A percentile compares a stretch with the other conserved stretches of the same genome.
Conservation (phyloP, 2,329 filamentous ascomycete genomes). For the Salinomyces thailandicus region DNA sequence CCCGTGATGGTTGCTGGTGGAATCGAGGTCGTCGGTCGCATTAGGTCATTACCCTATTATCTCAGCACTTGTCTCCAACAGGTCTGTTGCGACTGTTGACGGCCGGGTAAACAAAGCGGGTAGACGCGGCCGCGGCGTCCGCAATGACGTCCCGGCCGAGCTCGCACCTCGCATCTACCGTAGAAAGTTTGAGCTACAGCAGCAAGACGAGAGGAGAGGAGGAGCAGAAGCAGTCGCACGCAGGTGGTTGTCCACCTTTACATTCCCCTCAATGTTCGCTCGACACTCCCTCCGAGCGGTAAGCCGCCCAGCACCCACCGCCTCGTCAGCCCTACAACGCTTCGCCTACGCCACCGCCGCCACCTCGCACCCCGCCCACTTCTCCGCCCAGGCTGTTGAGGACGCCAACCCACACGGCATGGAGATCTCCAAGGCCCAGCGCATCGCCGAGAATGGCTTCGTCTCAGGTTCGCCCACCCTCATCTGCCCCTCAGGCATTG, state of each 20-base stretch:
- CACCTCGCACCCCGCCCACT: conserved; percentile 4
- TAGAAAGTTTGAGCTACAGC: neutral
- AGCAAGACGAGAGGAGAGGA: neutral
- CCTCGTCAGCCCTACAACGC: conserved; percentile 4
- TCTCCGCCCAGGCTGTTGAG: conserved; percentile 16
- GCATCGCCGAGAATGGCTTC: conserved; percentile 61
- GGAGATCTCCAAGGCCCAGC: conserved; percentile 68
- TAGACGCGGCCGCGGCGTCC: neutral
- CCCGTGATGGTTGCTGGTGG: neutral
- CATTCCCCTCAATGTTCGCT: conserved; percentile 13
- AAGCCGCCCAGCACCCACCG: conserved; percentile 11
- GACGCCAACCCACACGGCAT: conserved; percentile 39
- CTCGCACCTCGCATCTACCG: neutral
- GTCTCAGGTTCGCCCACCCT: conserved; percentile 58
- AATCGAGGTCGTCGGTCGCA: neutral
- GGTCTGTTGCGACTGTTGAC: neutral
- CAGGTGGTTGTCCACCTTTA: neutral
- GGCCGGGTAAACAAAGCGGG: neutral
- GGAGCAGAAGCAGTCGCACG: neutral
- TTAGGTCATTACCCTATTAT: too few relatives aligned
- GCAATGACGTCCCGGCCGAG: too few relatives aligned
- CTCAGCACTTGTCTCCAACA: too few relatives aligned
- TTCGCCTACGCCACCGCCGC: conserved; percentile 16
- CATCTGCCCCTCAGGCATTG: neutral
- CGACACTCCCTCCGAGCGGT: conserved; percentile 16